These are phyloP conservation scores for Aspergillus niger DNA, from an alignment of 2,329 filamentous ascomycete genomes.

Conservation along the genomic window DNA sequence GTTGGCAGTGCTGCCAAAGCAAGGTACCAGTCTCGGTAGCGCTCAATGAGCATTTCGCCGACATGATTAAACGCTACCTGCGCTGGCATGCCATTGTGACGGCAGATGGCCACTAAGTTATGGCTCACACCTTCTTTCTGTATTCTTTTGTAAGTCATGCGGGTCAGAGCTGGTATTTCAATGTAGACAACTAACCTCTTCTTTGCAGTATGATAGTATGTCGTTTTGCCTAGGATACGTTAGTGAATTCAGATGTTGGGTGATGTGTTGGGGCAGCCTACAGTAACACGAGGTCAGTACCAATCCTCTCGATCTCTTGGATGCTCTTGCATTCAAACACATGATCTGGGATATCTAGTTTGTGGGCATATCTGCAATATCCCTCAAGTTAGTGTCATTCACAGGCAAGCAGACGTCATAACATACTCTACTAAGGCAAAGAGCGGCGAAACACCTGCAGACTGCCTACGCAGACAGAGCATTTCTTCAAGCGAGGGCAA, in stretches of 20 bases:
- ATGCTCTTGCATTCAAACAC: constrained; percentile 23
- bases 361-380: constrained; percentile 20
- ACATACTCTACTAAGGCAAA: constrained; percentile 28
- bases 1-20: constrained; percentile 24
- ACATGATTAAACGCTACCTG: constrained; percentile 29
- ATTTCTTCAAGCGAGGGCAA: constrained; percentile 20
- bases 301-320: constrained; percentile 23
- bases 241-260: background rate
- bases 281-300: constrained; percentile 24
- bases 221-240: constrained; percentile 24
- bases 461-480: constrained; percentile 21
- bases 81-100: constrained; percentile 19
- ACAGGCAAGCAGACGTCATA: background rate
- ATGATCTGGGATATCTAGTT: constrained; percentile 19
- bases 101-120: constrained; percentile 26
- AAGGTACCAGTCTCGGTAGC: constrained; percentile 29
- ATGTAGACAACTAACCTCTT: constrained; percentile 19
- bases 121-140: constrained; percentile 25
- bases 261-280: constrained; percentile 8
- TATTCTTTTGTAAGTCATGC: background rate
- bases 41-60: constrained; percentile 19
- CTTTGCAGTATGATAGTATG: constrained; percentile 31
- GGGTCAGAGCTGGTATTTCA: background rate
- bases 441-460: constrained; percentile 23
- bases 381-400: too few species aligned